phyloP scores from a whole-genome alignment of 2,329 filamentous ascomycete genomes.

The Byssothecium circinans region DNA sequence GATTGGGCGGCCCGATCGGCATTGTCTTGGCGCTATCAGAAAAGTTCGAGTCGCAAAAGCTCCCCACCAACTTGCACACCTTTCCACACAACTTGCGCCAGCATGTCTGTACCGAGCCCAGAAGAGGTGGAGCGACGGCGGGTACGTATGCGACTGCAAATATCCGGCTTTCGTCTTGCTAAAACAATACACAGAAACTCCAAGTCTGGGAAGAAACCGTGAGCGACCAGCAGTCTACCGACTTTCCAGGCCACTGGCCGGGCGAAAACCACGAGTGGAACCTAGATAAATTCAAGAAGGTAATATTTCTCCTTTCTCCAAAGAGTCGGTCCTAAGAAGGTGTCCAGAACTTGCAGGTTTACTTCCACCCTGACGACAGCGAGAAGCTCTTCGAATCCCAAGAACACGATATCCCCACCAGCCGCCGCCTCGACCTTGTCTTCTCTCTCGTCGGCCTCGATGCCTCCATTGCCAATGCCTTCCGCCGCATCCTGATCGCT shows the following conservation, averaged over 20 bases:
- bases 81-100: constrained; percentile 17
- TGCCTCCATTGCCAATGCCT: constrained; percentile 92
- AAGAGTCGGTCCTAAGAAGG: background rate
- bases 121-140: constrained; percentile 65
- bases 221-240: constrained; percentile 82
- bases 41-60: constrained; percentile 24
- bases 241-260: constrained; percentile 88
- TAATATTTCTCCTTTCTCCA: constrained; percentile 28
- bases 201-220: constrained; percentile 89
- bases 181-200: constrained; percentile 64
- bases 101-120: constrained; percentile 48
- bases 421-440: constrained; percentile 61
- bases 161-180: constrained; percentile 4
- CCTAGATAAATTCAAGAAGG: constrained; percentile 68
- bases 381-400: constrained; percentile 50
- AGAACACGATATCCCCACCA: background rate
- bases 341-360: constrained; percentile 66
- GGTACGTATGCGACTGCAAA: constrained; percentile 46
- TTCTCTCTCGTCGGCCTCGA: constrained; percentile 94
- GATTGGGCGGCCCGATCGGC: constrained; percentile 28
- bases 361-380: constrained; percentile 76
- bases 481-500: constrained; percentile 91
- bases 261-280: constrained; percentile 85
- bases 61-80: constrained; percentile 19
- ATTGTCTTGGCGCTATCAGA: constrained; percentile 30